These are phyloP conservation scores for Mucor indicus DNA, from an alignment of 371 early-diverging fungal species.

Conservation along the genomic window DNA sequence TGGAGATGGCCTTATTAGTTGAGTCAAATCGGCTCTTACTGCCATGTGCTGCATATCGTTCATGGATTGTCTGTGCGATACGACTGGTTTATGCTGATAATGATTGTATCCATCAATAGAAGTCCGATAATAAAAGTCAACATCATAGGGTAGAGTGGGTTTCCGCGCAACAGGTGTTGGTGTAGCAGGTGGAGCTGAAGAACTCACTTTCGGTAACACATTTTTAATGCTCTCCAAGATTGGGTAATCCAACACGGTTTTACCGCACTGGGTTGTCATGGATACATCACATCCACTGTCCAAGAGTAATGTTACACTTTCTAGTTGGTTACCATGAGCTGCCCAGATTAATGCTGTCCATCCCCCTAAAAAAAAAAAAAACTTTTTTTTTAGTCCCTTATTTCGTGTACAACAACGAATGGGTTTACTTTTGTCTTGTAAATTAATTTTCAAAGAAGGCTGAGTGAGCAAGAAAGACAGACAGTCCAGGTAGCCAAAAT, in stretches of 20 bases:
- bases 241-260: constrained; percentile 68
- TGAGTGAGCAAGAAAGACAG: constrained; percentile 12
- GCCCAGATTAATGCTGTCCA: constrained; percentile 96
- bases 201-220: not conserved
- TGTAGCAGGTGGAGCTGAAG: not conserved
- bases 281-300: constrained; percentile 66
- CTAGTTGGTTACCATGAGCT: constrained; percentile 67
- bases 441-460: constrained; percentile 4
- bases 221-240: constrained; percentile 33
- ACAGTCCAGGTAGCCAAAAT: constrained; percentile 20
- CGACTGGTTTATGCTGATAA: too few species aligned
- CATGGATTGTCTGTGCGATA: too few species aligned
- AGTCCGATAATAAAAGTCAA: constrained; percentile 22
- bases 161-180: not conserved
- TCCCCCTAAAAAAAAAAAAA: constrained; percentile 54
- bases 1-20: not conserved
- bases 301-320: constrained; percentile 62
- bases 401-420: too few species aligned
- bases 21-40: constrained; percentile 9
- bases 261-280: constrained; percentile 60
- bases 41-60: constrained; percentile 12
- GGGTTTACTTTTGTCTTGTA: constrained; percentile 24
- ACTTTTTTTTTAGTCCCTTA: not conserved
- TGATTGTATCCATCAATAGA: constrained; percentile 25
- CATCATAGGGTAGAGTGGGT: constrained; percentile 1